Base-by-base conservation (phyloP, 2,329 filamentous ascomycete genomes). In the Botrytis deweyae region DNA sequence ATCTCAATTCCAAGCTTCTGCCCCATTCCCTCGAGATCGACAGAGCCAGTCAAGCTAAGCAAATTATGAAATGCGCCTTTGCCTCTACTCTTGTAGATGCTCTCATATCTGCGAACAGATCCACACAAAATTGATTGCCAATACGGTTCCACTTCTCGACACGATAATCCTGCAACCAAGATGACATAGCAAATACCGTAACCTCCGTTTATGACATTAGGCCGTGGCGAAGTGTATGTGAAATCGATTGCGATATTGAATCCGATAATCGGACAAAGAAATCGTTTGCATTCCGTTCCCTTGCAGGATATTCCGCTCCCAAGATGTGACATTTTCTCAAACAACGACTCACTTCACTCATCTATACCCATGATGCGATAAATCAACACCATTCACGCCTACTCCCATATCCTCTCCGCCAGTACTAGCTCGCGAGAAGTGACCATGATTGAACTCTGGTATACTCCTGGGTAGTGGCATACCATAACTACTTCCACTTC, bases 401-500 rank as follows among this genome's bases (percentile, higher is more conserved):
- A 68, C 46, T 68, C 65, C 65, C 49, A 68, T 68, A 4, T 68
- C 65, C 36, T 68, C 65, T 29, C 46, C 65, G 18, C 49, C 65
- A 12, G 46, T 55, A 25, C 65, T 68, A 8, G 65, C 25, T 42
- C 65, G 52, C 65, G 65, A 58, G 29, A 68, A 68, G 36, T 68
- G 65, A 29, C 65, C 65, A 65, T 73, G 72, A 33, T 69, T 67
- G 7, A 63, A 73, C 44, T 73, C 72, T 3, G 72, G 66, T 52
- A 73, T 52, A 59, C 72, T 70, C 20, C 72, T 64, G 6, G 72
- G 72, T 25, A 72, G 68, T 46, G 68, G 68, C 68, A 73, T 63
- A 16, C 72, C 72, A 58, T 70, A 73, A 63, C 64, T 59, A 22
- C 72, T 70, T 52, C 72, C 72, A 40, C 72, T 73, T 22, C 66